A percentile compares a stretch with the other conserved stretches of the same genome.
These are phyloP conservation scores for Aspergillus sclerotialis DNA, from an alignment of 2,329 filamentous ascomycete species.

Conservation along the genomic window DNA sequence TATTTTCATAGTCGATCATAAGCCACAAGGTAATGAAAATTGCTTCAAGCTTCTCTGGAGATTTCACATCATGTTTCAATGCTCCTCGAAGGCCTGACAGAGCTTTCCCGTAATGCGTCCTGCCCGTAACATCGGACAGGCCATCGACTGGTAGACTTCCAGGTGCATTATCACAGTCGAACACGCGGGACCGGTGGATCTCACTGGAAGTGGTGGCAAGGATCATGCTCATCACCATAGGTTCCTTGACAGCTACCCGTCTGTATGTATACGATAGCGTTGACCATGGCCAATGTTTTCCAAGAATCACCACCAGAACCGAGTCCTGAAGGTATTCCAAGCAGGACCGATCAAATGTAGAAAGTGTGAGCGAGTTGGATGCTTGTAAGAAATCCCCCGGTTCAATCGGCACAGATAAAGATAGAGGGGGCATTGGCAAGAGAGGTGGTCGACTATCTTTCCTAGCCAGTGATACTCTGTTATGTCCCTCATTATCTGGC, in stretches of 20 bases:
- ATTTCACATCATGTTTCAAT: slow-evolving; percentile 16
- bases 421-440: background rate
- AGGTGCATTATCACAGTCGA: slow-evolving; percentile 8
- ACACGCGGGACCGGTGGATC: slow-evolving; percentile 13
- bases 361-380: slow-evolving; percentile 15
- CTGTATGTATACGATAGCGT: slow-evolving; percentile 19
- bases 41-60: slow-evolving; percentile 16
- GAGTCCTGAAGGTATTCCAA: slow-evolving; percentile 17
- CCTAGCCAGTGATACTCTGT: background rate
- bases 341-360: slow-evolving; percentile 16
- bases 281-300: slow-evolving; percentile 23
- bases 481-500: background rate
- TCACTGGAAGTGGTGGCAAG: slow-evolving; percentile 18
- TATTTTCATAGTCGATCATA: slow-evolving; percentile 23
- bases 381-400: slow-evolving; percentile 10
- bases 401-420: slow-evolving; percentile 3
- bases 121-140: slow-evolving; percentile 12
- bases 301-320: slow-evolving; percentile 17
- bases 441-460: background rate
- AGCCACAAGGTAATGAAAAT: slow-evolving; percentile 22
- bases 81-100: slow-evolving; percentile 16
- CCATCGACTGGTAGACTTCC: slow-evolving; percentile 5
- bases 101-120: slow-evolving; percentile 18
- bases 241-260: slow-evolving; percentile 17
- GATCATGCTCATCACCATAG: slow-evolving; percentile 24